These are phyloP conservation scores for Lycium ferocissimum DNA, from an alignment of 257 asterid species.

Conservation along the genomic window DNA sequence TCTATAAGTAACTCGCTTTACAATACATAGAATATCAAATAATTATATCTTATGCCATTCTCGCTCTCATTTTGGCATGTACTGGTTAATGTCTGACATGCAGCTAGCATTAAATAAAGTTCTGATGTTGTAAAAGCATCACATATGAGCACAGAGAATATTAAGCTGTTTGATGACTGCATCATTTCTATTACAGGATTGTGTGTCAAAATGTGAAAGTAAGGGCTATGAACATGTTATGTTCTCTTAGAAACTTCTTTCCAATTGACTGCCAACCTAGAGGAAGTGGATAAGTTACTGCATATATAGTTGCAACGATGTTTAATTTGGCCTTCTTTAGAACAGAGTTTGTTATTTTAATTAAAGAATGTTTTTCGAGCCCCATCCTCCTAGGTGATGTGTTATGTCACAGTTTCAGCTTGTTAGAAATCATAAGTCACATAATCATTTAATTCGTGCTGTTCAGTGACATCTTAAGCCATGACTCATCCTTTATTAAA, in stretches of 20 bases:
- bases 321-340: slow-evolving; percentile 15
- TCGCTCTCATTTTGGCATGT: background rate
- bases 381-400: slow-evolving; percentile 26
- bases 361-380: background rate
- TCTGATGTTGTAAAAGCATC: background rate
- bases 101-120: background rate
- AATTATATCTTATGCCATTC: background rate
- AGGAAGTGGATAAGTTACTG: background rate
- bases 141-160: slow-evolving; percentile 15
- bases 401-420: slow-evolving; percentile 9
- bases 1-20: background rate
- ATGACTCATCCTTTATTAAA: background rate
- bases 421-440: background rate
- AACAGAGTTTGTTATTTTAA: background rate
- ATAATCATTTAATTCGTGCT: background rate
- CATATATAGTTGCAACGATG: background rate
- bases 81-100: background rate
- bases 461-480: background rate
- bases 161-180: background rate
- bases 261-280: background rate
- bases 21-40: background rate
- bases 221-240: background rate
- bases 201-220: background rate
- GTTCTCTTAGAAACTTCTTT: slow-evolving; percentile 3
- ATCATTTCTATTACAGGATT: background rate